Percentiles rank a stretch among this genome's conserved stretches.
These are phyloP conservation scores for Didymellaceae sp. DNA, from an alignment of 2,329 filamentous ascomycete genomes.

Conservation along the genomic window DNA sequence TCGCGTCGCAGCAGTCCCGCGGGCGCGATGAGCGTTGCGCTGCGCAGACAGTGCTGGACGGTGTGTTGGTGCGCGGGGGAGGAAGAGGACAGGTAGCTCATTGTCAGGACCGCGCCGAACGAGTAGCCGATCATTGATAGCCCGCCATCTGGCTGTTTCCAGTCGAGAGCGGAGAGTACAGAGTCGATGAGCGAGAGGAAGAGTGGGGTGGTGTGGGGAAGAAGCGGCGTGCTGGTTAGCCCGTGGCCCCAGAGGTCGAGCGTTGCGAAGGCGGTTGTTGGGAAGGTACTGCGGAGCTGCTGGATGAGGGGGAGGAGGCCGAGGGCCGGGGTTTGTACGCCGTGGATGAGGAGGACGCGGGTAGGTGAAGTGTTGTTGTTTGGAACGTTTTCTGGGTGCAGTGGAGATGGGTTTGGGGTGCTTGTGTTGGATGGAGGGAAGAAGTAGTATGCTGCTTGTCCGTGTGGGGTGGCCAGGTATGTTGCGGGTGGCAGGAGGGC, in stretches of 20 bases:
- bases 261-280: slow-evolving; percentile 51
- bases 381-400: neutral
- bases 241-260: slow-evolving; percentile 63
- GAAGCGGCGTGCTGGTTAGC: slow-evolving; percentile 56
- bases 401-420: neutral
- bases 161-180: slow-evolving; percentile 51
- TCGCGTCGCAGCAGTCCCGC: slow-evolving; percentile 48
- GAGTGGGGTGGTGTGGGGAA: slow-evolving; percentile 50
- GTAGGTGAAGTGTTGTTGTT: neutral
- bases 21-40: slow-evolving; percentile 53
- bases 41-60: neutral
- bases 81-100: slow-evolving; percentile 17
- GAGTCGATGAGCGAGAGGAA: slow-evolving; percentile 54
- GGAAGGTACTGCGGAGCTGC: slow-evolving; percentile 45
- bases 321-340: slow-evolving; percentile 59
- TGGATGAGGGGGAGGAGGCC: slow-evolving; percentile 55
- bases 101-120: slow-evolving; percentile 54
- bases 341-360: slow-evolving; percentile 57
- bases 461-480: slow-evolving; percentile 42
- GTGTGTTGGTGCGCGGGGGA: neutral
- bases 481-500: slow-evolving; percentile 48
- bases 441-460: slow-evolving; percentile 53
- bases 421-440: slow-evolving; percentile 14
- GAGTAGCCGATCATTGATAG: slow-evolving; percentile 59
- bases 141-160: slow-evolving; percentile 35